A percentile compares a stretch with the other conserved stretches of the same genome.
These are phyloP conservation scores for Boletus tomentosulus DNA, from an alignment of 768 basidiomycete genomes.

Conservation along the genomic window DNA sequence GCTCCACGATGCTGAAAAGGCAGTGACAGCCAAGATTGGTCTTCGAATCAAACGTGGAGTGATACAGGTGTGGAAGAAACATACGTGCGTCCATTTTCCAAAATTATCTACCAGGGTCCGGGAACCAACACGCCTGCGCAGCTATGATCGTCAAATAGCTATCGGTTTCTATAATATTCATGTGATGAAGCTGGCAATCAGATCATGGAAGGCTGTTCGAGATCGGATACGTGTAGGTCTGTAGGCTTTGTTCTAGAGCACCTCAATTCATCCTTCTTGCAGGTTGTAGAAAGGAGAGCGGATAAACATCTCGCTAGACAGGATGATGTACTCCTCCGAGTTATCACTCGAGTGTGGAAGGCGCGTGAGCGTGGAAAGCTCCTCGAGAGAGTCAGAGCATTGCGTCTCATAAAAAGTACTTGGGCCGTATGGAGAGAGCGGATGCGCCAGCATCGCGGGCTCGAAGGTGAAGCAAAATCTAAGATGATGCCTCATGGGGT, in stretches of 20 bases:
- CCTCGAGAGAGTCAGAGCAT: conserved; percentile 48
- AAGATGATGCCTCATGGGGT: neutral
- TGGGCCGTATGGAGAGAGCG: conserved; percentile 51
- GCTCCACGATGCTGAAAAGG: conserved; percentile 43
- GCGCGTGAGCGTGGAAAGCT: conserved; percentile 60
- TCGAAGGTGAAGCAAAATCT: conserved; percentile 42
- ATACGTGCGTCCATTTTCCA: conserved; percentile 41
- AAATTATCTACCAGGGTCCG: neutral
- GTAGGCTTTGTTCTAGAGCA: neutral
- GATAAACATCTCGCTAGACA: conserved; percentile 53
- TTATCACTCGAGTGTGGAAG: conserved; percentile 61
- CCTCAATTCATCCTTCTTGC: conserved; percentile 13
- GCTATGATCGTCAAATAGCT: conserved; percentile 43
- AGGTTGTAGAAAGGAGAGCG: conserved; percentile 57
- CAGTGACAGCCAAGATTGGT: conserved; percentile 41
- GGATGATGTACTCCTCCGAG: conserved; percentile 55
- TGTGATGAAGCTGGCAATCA: conserved; percentile 44
- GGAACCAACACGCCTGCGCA: conserved; percentile 23
- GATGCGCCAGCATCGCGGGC: conserved; percentile 35
- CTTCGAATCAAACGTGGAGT: conserved; percentile 45
- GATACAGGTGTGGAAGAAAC: conserved; percentile 55
- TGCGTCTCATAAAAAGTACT: conserved; percentile 41
- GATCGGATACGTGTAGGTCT: conserved; percentile 48
- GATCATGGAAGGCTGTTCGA: conserved; percentile 52
- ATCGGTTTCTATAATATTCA: conserved; percentile 38